These are phyloP conservation scores for Phytophthora pistaciae DNA, from an alignment of 352 stramenopile species.

Conservation along the genomic window DNA sequence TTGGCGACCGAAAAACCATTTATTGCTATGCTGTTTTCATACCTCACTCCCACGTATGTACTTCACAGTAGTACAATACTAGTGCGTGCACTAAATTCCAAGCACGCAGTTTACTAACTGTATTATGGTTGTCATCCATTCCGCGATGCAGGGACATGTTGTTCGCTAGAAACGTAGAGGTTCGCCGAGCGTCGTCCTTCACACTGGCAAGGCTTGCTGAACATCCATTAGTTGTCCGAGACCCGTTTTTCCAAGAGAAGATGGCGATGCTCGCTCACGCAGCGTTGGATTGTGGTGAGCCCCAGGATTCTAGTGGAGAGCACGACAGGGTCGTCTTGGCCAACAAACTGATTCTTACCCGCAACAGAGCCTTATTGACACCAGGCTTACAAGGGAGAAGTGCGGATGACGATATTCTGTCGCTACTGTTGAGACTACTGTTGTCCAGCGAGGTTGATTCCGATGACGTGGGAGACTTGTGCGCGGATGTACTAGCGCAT, in stretches of 20 bases:
- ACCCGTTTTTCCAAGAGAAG: conserved; percentile 44
- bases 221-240: conserved; percentile 27
- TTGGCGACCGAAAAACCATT: conserved; percentile 13
- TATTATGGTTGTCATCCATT: neutral
- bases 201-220: conserved; percentile 40
- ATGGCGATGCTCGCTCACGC: conserved; percentile 27
- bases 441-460: neutral
- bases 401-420: conserved; percentile 24
- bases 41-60: conserved; percentile 14
- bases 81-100: neutral
- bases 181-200: conserved; percentile 41
- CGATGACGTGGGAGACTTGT: conserved; percentile 11
- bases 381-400: conserved; percentile 35
- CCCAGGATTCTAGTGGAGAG: conserved; percentile 2
- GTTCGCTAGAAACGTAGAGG: conserved; percentile 11
- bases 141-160: conserved; percentile 2
- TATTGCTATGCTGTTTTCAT: conserved; percentile 21
- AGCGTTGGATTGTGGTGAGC: conserved; percentile 3
- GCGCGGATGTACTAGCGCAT: conserved; percentile 21
- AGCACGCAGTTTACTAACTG: neutral
- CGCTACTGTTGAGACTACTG: conserved; percentile 7
- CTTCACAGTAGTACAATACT: neutral
- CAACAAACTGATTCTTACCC: conserved; percentile 39
- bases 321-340: conserved; percentile 20
- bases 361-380: conserved; percentile 36